Evolutionary conservation across 177 flowering plant genomes (phyloP).

Genomic region (Telopea speciosissima): DNA sequence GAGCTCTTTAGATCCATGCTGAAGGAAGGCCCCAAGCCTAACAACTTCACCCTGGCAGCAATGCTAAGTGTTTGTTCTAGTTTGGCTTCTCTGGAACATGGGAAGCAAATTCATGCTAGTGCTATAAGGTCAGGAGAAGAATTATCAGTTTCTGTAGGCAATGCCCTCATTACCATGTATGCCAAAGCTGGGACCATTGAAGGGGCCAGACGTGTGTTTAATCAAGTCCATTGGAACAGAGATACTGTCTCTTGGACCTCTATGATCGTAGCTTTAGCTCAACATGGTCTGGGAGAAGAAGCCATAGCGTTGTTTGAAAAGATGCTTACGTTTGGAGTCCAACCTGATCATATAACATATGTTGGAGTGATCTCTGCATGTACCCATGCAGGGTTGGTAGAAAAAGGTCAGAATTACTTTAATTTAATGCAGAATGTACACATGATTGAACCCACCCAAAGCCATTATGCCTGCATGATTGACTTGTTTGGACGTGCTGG

Average conservation of each 20-base stretch:
- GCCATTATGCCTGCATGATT: slow-evolving; percentile 47
- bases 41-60: slow-evolving; percentile 30
- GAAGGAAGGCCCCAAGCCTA: no score
- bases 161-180: slow-evolving; percentile 50
- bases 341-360: slow-evolving; percentile 69
- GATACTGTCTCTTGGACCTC: slow-evolving; percentile 73
- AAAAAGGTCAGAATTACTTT: neutral
- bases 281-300: slow-evolving; percentile 61
- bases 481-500: slow-evolving; percentile 72
- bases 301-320: slow-evolving; percentile 50
- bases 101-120: no score
- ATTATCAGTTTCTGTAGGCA: no score
- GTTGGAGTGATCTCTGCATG: slow-evolving; percentile 70
- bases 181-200: no score
- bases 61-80: slow-evolving; percentile 19
- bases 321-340: slow-evolving; percentile 37
- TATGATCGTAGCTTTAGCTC: slow-evolving; percentile 62
- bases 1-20: slow-evolving; percentile 2
- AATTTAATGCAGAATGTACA: no score
- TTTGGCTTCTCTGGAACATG: no score
- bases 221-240: slow-evolving; percentile 13
- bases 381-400: slow-evolving; percentile 58
- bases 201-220: no score
- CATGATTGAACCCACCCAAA: no score
- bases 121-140: no score